These are phyloP conservation scores for Cordyceps militaris DNA, from an alignment of 2,329 filamentous ascomycete genomes.

Conservation along the genomic window DNA sequence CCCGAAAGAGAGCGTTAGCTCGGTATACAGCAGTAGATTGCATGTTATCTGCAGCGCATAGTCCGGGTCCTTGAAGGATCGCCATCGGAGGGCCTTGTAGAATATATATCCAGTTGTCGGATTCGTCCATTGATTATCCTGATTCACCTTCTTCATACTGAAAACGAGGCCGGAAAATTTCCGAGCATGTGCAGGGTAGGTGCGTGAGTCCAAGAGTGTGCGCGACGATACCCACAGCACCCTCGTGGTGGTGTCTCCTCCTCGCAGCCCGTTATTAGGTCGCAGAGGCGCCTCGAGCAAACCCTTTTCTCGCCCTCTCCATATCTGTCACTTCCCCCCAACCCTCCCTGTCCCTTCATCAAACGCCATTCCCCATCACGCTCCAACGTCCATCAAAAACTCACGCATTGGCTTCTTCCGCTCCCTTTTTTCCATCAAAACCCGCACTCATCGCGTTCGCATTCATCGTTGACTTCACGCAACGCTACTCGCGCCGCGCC, in stretches of 20 bases:
- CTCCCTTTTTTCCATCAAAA: not conserved
- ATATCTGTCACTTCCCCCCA: not conserved
- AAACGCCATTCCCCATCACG: not conserved
- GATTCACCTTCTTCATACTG: too few species aligned
- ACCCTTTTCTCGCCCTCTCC: conserved; percentile 10
- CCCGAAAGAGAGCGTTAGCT: too few species aligned
- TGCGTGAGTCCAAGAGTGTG: not conserved
- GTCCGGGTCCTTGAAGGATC: too few species aligned
- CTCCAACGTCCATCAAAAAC: conserved; percentile 3
- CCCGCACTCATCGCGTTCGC: conserved; percentile 3
- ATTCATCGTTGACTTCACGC: not conserved
- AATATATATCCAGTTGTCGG: too few species aligned
- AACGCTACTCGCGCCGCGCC: conserved; percentile 1
- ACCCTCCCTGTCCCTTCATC: not conserved
- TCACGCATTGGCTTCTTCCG: not conserved
- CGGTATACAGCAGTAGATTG: too few species aligned
- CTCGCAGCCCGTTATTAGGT: not conserved
- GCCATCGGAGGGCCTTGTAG: too few species aligned
- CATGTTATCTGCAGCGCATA: too few species aligned
- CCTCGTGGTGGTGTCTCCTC: conserved; percentile 9
- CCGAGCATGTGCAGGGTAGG: not conserved
- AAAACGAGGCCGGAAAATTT: not conserved
- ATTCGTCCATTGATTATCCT: too few species aligned
- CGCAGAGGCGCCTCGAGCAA: conserved; percentile 3
- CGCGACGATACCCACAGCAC: conserved; percentile 10